Percentiles rank a stretch among this genome's conserved stretches.
Conservation (phyloP, 2,329 filamentous ascomycete genomes). For the Calonectria pteridis region DNA sequence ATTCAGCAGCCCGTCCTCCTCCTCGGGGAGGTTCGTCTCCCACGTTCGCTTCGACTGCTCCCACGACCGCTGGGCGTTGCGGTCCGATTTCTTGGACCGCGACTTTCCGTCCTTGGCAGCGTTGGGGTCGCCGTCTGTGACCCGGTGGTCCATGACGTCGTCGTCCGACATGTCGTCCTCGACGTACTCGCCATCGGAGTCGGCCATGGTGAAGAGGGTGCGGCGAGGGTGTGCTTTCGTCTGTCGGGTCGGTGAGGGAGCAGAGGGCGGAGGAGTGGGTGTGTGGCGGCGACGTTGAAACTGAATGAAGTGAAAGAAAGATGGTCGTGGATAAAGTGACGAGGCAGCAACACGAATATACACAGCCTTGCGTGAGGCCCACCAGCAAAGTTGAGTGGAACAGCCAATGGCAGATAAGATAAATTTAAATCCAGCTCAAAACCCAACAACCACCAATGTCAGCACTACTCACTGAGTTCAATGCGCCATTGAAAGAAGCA, state of each 20-base stretch:
- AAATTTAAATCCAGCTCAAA: constrained; percentile 8
- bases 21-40: constrained; percentile 76
- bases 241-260: neutral
- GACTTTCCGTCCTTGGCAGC: constrained; percentile 45
- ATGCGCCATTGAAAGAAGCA: neutral
- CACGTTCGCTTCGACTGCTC: constrained; percentile 76
- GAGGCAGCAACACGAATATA: constrained; percentile 39
- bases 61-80: constrained; percentile 69
- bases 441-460: neutral
- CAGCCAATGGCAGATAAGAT: constrained; percentile 34
- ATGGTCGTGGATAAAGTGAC: constrained; percentile 39
- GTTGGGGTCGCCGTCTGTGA: constrained; percentile 54
- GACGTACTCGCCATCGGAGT: constrained; percentile 80
- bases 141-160: constrained; percentile 66
- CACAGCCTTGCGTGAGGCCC: constrained; percentile 42
- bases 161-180: constrained; percentile 74
- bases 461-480: neutral
- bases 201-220: constrained; percentile 66
- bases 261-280: neutral
- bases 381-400: constrained; percentile 23
- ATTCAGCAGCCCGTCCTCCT: constrained; percentile 83
- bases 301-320: constrained; percentile 14
- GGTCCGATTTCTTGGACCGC: constrained; percentile 48
- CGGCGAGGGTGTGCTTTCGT: neutral
- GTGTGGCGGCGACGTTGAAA: neutral